Percentiles rank a stretch among this genome's conserved stretches.
These are phyloP conservation scores for Citrus glauca DNA, from an alignment of 345 rosid genomes.

Conservation along the genomic window DNA sequence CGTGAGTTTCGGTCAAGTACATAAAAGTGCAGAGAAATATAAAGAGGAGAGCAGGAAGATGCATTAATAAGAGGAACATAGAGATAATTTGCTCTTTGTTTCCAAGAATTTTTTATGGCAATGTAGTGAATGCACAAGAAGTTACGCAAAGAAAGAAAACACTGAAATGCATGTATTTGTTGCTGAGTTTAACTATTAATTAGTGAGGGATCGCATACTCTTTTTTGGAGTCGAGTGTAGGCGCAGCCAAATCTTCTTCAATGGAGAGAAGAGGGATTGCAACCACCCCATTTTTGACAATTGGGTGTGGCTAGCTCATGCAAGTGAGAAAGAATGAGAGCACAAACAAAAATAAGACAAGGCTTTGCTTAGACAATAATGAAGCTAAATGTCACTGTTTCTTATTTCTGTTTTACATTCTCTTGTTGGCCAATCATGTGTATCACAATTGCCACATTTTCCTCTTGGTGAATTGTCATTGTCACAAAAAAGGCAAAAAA, in stretches of 20 bases:
- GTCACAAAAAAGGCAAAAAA: slow-evolving; percentile 10
- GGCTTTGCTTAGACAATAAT: slow-evolving; percentile 43
- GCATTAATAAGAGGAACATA: neutral
- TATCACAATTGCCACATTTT: slow-evolving; percentile 24
- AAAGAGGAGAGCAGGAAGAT: neutral
- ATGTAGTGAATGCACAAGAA: neutral
- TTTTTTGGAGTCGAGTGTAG: slow-evolving; percentile 64
- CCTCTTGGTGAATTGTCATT: slow-evolving; percentile 60
- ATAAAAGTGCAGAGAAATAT: neutral
- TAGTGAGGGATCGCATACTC: slow-evolving; percentile 37
- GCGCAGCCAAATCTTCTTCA: slow-evolving; percentile 93
- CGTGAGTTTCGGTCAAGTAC: neutral
- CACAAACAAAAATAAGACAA: neutral
- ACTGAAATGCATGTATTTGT: neutral
- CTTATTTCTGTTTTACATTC: slow-evolving; percentile 18
- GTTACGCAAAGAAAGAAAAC: neutral
- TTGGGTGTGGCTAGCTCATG: slow-evolving; percentile 38
- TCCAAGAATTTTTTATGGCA: neutral
- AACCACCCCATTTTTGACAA: slow-evolving; percentile 78
- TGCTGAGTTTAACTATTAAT: neutral
- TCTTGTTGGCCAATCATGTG: slow-evolving; percentile 43
- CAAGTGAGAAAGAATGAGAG: slow-evolving; percentile 16
- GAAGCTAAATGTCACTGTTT: slow-evolving; percentile 20
- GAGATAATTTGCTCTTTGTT: neutral
- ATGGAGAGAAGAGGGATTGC: slow-evolving; percentile 78